Base-by-base conservation (phyloP, 768 basidiomycete species). In the Trametes villosa region DNA sequence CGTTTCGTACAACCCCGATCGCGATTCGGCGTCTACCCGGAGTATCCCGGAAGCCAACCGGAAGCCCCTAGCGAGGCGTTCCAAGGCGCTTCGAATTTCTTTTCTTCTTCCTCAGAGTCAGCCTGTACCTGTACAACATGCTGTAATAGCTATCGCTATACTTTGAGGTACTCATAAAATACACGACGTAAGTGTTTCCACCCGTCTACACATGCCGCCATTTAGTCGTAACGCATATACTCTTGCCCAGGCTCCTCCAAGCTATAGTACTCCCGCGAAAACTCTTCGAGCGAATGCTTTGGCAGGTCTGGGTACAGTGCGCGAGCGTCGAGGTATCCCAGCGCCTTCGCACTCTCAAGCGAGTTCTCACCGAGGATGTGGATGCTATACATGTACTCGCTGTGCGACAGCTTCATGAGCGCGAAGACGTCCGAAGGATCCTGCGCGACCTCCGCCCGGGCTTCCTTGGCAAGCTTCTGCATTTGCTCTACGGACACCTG, bases 301-400 rank as follows among this genome's bases (percentile, higher is more conserved):
- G 51, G 51, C 34, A 73, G 33, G 42, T 74, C 72, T 0, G 71
- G 70, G 55, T 76, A 75, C 24, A 76, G 56, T 65, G 70, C 68
- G 17, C 62, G 57, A 13, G 69, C 71, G 52, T 76, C 69, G n/a
- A 74, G 54, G 17, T 70, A 69, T 2, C 73, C 72, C 0, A 68
- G 59, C 17, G 63, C 51, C 48, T 65, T 65, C 33, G 71, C 67
- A 36, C 59, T 67, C 57, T 63, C 69, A 0, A 74, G 62, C 11
- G 67, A 69, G 57, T 74, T 74, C 58, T 75, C 72, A 5, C 70
- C 70, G 11, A 67, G 63, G 27, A 74, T 50, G 52, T 65, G 71
- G 20, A 74, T 64, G 54, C 56, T 58, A 11, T 26, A 13, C 36
- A 48, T 40, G 24, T 52, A 53, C 27, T 53, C 34, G 22, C 36